Evolutionary conservation across 164 flowering plant species (phyloP), one percentile per base, ranked within the genome.

Genomic region (Piper longum): DNA sequence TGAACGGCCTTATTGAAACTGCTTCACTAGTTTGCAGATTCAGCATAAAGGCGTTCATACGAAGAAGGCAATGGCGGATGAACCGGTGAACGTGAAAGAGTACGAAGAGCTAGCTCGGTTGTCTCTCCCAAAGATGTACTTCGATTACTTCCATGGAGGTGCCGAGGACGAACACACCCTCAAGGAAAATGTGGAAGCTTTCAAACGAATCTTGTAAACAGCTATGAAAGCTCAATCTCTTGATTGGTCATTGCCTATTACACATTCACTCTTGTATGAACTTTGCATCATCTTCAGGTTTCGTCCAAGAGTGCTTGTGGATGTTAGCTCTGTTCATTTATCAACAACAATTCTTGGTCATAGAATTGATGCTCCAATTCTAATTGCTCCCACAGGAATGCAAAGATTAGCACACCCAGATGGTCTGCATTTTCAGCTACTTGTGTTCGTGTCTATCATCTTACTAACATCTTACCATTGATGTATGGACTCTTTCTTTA

Each of bases 71-170:
- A 84, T 86, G 90, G 81, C 76, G 0, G 51, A 19, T 14, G 83
- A 87, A 54, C 79, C 79, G 4, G 91, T 85, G 13, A 88, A 88
- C 61, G 81, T 90, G 39, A 77, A 68, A 54, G 96, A 88, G 66
- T 90, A 72, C 62, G 83, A 82, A 77, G 86, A 81, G 65, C 60
- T 89, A 70, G 96, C 95, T 26, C 75, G 73, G 76, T 71, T 67
- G 61, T 79, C 71, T 62, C 85, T 89, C 70, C 96, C 96, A 12
- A 87, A 85, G 68, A 87, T 85, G 91, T 81, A 75, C 80, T 88
- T 82, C 63, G 97, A 90, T 60, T 90, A 44, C 78, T 81, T 57
- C 60, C 43, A 77, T 14, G 93, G 87, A 8, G 97, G 91, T 62
- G 92, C 92, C 19, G 97, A 90, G 74, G 95, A 88, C 58, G 71